These are phyloP conservation scores for Starmerella scarabaei DNA, from an alignment of 805 yeast genomes.

Conservation along the genomic window DNA sequence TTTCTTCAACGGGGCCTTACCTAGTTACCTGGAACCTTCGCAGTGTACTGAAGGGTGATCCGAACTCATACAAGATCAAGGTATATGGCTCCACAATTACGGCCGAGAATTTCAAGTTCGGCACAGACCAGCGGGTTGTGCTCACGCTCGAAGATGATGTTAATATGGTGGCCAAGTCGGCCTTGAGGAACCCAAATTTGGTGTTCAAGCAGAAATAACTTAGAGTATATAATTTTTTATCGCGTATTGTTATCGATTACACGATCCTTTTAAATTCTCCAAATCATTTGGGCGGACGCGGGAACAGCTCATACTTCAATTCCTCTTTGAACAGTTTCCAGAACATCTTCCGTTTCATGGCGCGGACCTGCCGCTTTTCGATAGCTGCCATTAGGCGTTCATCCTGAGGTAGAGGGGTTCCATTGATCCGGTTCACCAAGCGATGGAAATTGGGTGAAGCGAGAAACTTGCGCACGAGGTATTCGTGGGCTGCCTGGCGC, in stretches of 20 bases:
- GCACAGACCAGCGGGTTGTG: slow-evolving; percentile 55
- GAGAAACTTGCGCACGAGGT: slow-evolving; percentile 18
- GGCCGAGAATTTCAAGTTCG: slow-evolving; percentile 68
- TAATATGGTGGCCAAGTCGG: slow-evolving; percentile 48
- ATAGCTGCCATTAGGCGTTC: neutral
- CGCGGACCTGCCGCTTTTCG: slow-evolving; percentile 6
- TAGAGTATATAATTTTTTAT: neutral
- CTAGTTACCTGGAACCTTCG: slow-evolving; percentile 68
- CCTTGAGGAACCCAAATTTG: slow-evolving; percentile 44
- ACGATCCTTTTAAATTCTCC: neutral
- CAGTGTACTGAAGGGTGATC: slow-evolving; percentile 42
- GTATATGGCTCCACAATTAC: slow-evolving; percentile 48
- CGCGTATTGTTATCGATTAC: neutral
- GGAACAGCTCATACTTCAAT: slow-evolving; percentile 18
- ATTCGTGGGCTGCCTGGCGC: slow-evolving; percentile 19
- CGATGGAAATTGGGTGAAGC: slow-evolving; percentile 23
- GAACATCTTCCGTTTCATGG: slow-evolving; percentile 13
- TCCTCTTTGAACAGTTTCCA: slow-evolving; percentile 21
- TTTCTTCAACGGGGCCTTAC: slow-evolving; percentile 71
- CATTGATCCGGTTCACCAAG: slow-evolving; percentile 19
- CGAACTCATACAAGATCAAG: slow-evolving; percentile 49
- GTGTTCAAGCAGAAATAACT: slow-evolving; percentile 5
- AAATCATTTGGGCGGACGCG: slow-evolving; percentile 1
- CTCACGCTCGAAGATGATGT: slow-evolving; percentile 68
- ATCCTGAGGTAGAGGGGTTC: slow-evolving; percentile 12